Evolutionary conservation across 306 rosid genomes (phyloP).

Genomic region (Morella rubra): DNA sequence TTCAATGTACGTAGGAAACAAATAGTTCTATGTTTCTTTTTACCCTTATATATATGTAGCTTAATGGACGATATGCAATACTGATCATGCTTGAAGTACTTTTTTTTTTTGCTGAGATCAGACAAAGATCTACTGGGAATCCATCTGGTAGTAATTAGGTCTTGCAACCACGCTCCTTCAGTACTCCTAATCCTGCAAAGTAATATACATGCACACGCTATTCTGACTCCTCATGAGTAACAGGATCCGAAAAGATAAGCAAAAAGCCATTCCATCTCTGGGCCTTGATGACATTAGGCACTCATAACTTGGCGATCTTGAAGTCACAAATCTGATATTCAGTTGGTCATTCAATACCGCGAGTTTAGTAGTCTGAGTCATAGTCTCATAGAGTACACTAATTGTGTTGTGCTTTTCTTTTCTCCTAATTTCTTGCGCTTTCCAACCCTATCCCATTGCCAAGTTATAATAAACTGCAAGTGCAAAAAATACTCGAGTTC

Average conservation of each 20-base stretch:
- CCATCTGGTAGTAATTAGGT: too few relatives aligned
- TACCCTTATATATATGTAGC: neutral
- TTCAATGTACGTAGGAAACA: neutral
- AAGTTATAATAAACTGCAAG: neutral
- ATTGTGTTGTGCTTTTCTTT: neutral
- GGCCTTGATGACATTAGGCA: neutral
- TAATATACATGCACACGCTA: too few relatives aligned
- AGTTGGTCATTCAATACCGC: neutral
- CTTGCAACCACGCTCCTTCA: too few relatives aligned
- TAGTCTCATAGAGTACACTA: neutral
- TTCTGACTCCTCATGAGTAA: too few relatives aligned
- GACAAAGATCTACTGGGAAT: neutral
- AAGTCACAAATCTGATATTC: neutral
- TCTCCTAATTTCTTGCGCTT: neutral
- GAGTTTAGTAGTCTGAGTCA: neutral
- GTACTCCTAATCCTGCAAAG: too few relatives aligned
- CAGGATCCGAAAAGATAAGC: neutral
- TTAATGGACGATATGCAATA: neutral
- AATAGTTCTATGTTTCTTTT: neutral
- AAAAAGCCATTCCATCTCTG: neutral
- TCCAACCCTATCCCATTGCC: neutral
- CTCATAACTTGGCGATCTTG: neutral
- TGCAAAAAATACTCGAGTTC: neutral
- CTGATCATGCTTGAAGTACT: neutral
- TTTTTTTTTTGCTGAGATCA: neutral